Percentiles rank a stretch among this genome's conserved stretches.
Evolutionary conservation across 441 rosid species (phyloP).

Genomic region (Raphanus hybrid): DNA sequence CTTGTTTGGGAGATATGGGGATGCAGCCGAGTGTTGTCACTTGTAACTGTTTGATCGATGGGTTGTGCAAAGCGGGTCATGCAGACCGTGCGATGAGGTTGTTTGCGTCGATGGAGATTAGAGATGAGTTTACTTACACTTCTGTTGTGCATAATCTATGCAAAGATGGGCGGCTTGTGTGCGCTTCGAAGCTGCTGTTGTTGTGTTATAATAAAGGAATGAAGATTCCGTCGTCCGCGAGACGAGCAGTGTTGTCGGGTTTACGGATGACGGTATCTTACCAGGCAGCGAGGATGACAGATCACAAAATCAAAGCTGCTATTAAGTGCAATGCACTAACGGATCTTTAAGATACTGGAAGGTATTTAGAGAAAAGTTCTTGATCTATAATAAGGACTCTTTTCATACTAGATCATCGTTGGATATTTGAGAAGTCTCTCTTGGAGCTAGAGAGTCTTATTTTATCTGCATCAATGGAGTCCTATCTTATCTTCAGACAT

Average conservation of each 20-base stretch:
- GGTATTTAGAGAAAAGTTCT: background rate
- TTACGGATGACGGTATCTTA: conserved; percentile 39
- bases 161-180: conserved; percentile 51
- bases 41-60: conserved; percentile 66
- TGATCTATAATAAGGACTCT: background rate
- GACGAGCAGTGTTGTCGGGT: conserved; percentile 66
- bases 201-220: conserved; percentile 64
- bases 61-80: conserved; percentile 62
- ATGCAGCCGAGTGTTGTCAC: conserved; percentile 57
- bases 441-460: conserved; percentile 6
- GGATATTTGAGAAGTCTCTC: background rate
- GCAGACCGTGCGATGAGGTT: conserved; percentile 56
- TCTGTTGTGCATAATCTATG: conserved; percentile 80
- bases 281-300: conserved; percentile 37
- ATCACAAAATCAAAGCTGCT: conserved; percentile 22
- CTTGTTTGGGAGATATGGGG: conserved; percentile 47
- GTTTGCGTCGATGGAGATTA: conserved; percentile 58
- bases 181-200: conserved; percentile 70
- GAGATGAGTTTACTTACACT: conserved; percentile 74
- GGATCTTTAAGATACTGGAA: background rate
- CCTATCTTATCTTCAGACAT: background rate
- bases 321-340: conserved; percentile 18
- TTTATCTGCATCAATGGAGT: background rate
- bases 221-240: conserved; percentile 63
- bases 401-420: background rate